A percentile compares a stretch with the other conserved stretches of the same genome.
These are phyloP conservation scores for Aspergillus fumigatus DNA, from an alignment of 2,329 filamentous ascomycete genomes.

Conservation along the genomic window DNA sequence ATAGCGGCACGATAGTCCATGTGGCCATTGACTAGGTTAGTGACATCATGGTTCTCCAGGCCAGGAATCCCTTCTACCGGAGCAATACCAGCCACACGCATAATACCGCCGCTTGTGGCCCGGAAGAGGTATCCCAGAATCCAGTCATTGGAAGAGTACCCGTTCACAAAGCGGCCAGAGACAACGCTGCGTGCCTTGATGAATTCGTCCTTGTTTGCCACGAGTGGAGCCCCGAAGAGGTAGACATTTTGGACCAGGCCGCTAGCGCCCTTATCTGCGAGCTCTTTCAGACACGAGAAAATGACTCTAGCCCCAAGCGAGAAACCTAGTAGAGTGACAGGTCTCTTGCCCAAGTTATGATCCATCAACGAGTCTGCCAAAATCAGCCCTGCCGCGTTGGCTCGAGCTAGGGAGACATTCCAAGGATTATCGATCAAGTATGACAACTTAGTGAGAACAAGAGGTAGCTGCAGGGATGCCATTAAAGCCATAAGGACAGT, in stretches of 20 bases:
- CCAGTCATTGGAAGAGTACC: constrained; percentile 93
- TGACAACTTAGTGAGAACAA: constrained; percentile 86
- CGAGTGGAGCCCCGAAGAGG: constrained; percentile 85
- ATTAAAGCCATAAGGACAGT: constrained; percentile 86
- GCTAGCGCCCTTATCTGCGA: constrained; percentile 75
- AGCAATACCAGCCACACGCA: constrained; percentile 78
- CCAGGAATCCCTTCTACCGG: constrained; percentile 71
- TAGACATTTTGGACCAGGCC: constrained; percentile 94
- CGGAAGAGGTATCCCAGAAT: constrained; percentile 95
- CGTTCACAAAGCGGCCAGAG: constrained; percentile 89
- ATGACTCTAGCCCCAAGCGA: constrained; percentile 90
- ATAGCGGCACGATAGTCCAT: constrained; percentile 96
- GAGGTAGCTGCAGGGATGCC: constrained; percentile 86
- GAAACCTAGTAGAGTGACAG: constrained; percentile 90
- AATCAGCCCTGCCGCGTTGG: constrained; percentile 82
- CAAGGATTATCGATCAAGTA: constrained; percentile 98
- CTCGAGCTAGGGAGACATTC: constrained; percentile 91
- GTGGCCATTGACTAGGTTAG: constrained; percentile 79
- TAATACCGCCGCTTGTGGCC: constrained; percentile 85
- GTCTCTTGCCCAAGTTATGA: constrained; percentile 82
- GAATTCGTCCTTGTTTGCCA: constrained; percentile 89
- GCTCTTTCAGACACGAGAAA: constrained; percentile 82
- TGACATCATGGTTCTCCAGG: constrained; percentile 85
- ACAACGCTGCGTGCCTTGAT: constrained; percentile 76
- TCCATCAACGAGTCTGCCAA: constrained; percentile 91